Conservation (phyloP, 495 filamentous ascomycete genomes). For the Lophiostoma macrostomum region DNA sequence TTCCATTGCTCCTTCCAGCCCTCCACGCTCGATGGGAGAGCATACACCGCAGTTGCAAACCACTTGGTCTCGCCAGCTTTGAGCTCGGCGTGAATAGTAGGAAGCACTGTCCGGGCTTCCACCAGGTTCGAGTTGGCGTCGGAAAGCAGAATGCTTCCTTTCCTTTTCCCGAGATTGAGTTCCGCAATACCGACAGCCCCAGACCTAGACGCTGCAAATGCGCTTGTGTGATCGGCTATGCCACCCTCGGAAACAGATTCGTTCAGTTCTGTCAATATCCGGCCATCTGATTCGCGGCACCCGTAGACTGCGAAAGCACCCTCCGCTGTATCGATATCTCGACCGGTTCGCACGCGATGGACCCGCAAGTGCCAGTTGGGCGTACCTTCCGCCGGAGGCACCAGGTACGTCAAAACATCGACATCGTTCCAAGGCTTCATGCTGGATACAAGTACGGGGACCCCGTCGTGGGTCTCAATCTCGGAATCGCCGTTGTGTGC, state of each 20-base stretch:
- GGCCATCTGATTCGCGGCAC: conserved; percentile 55
- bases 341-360: conserved; percentile 20
- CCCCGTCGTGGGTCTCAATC: conserved; percentile 49
- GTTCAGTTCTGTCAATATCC: conserved; percentile 40
- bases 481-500: conserved; percentile 50
- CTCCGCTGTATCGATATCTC: conserved; percentile 29
- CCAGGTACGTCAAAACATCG: conserved; percentile 32
- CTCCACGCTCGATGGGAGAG: conserved; percentile 27
- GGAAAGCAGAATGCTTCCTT: conserved; percentile 62
- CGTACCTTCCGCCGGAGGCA: conserved; percentile 30
- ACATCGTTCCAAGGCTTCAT: conserved; percentile 48
- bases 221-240: conserved; percentile 48
- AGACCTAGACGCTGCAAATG: conserved; percentile 60
- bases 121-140: conserved; percentile 78
- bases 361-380: conserved; percentile 32
- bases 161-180: conserved; percentile 46
- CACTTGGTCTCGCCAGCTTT: conserved; percentile 42
- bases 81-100: conserved; percentile 52
- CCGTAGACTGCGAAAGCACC: conserved; percentile 65
- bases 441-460: conserved; percentile 59
- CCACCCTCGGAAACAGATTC: conserved; percentile 58
- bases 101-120: conserved; percentile 65
- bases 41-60: conserved; percentile 53
- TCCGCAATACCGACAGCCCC: conserved; percentile 70
- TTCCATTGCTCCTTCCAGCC: conserved; percentile 31